phyloP scores from a whole-genome alignment of 2,329 filamentous ascomycete species.

The Chrysosporium keratinophilum region DNA sequence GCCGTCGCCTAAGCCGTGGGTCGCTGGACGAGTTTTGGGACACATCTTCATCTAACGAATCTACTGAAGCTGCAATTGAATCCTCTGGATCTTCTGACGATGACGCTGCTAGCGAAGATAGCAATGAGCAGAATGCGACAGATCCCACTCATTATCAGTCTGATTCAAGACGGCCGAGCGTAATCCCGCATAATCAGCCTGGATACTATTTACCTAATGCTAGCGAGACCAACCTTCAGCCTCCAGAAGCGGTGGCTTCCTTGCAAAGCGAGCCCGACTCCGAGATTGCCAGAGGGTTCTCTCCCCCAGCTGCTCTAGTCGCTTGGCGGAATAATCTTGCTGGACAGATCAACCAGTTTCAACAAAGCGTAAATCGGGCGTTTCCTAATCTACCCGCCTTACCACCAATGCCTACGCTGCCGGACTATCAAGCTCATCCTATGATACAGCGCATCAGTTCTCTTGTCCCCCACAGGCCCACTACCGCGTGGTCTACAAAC shows the following conservation, averaged over 20 bases:
- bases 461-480: conserved; percentile 58
- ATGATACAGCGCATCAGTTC: conserved; percentile 64
- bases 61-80: conserved; percentile 37
- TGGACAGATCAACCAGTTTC: conserved; percentile 64
- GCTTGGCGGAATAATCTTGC: conserved; percentile 65
- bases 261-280: conserved; percentile 22
- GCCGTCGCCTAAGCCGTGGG: conserved; percentile 44
- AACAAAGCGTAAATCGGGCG: conserved; percentile 57
- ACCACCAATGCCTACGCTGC: conserved; percentile 53
- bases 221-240: conserved; percentile 16
- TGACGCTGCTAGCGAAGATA: conserved; percentile 20
- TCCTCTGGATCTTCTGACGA: conserved; percentile 23
- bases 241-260: conserved; percentile 16
- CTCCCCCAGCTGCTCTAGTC: conserved; percentile 54
- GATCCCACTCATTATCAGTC: conserved; percentile 22
- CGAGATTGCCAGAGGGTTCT: conserved; percentile 29
- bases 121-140: conserved; percentile 20
- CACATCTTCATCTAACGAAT: conserved; percentile 38
- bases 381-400: conserved; percentile 52
- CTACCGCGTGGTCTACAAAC: conserved; percentile 31
- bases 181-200: conserved; percentile 26
- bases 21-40: conserved; percentile 61
- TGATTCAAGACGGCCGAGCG: conserved; percentile 29
- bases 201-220: conserved; percentile 16
- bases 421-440: conserved; percentile 63